Evolutionary conservation across 495 filamentous ascomycete genomes (phyloP), one percentile per base, ranked within the genome.

Genomic region (Neurospora sp.): DNA sequence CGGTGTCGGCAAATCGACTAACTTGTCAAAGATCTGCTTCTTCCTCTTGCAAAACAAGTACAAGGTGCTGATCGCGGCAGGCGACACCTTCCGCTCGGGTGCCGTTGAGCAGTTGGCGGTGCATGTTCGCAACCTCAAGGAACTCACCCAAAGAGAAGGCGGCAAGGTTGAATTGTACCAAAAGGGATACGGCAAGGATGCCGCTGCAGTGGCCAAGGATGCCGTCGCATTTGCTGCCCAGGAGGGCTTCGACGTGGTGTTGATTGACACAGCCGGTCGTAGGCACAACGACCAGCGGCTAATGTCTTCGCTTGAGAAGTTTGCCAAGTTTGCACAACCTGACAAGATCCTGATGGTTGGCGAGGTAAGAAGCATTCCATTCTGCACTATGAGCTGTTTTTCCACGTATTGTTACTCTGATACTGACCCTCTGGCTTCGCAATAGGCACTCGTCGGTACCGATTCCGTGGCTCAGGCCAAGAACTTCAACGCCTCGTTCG

Each of bases 281-380:
- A 89, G 96, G 44, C 96, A 99, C 82, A 99, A 99, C 78, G 96
- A 99, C 79, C 89, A 93, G 79, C 89, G 96, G 0, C 87, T 99
- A 72, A 98, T 99, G 96, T 93, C 91, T 18, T 93, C 90, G 5
- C 84, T 99, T 44, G 95, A 98, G 84, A 98, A 98, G 78, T 99
- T 99, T 78, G 96, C 92, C 75, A 96, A 97, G 78, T 91, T 98
- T 78, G 96, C 96, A 9, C 87, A 93, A 70, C 96, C 96, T 3
- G 94, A 99, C 81, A 98, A 99, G 86, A 97, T 98, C 73, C 88
- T 99, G 77, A 98, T 99, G 96, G 96, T 99, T 79, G 96, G 94
- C 73, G 96, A 99, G 83, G 86, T 88, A 81, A 79, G 84, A 9
- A 66, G 12, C 20, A 59, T 27, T 46, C 42, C 46, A 12, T 39